Evolutionary conservation across 176 grass and related monocot genomes (phyloP).

Genomic region (Hyparrhenia diplandra): DNA sequence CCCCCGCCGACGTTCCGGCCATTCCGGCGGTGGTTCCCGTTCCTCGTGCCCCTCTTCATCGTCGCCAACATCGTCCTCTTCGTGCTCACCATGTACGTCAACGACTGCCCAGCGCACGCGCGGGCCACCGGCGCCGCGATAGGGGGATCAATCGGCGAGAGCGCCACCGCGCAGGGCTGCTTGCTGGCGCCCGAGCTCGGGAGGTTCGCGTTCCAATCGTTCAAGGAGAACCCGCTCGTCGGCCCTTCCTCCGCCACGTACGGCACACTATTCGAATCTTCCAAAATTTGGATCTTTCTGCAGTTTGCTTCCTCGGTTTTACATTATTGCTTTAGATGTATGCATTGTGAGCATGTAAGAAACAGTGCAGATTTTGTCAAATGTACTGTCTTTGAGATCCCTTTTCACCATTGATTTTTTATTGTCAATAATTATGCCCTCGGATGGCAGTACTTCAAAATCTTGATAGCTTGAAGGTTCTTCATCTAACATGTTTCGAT

Average conservation of each 20-base stretch:
- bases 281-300: constrained; percentile 4
- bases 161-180: constrained; percentile 33
- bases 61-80: constrained; percentile 60
- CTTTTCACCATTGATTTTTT: neutral
- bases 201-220: constrained; percentile 91
- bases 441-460: neutral
- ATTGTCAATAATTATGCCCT: neutral
- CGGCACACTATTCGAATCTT: constrained; percentile 8
- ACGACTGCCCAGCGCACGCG: constrained; percentile 68
- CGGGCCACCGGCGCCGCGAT: constrained; percentile 30
- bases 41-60: constrained; percentile 68
- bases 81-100: constrained; percentile 81
- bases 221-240: constrained; percentile 82
- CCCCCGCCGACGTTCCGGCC: constrained; percentile 39
- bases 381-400: neutral
- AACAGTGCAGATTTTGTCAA: neutral
- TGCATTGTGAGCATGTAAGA: neutral
- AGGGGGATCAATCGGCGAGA: constrained; percentile 31
- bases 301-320: neutral
- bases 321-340: neutral
- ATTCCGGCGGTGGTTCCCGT: constrained; percentile 75
- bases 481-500: constrained; percentile 26
- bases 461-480: neutral
- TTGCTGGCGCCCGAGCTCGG: constrained; percentile 49
- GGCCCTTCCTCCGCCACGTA: constrained; percentile 83